Base-by-base conservation (phyloP, 2,329 filamentous ascomycete species). In the Colletotrichum eleusines region DNA sequence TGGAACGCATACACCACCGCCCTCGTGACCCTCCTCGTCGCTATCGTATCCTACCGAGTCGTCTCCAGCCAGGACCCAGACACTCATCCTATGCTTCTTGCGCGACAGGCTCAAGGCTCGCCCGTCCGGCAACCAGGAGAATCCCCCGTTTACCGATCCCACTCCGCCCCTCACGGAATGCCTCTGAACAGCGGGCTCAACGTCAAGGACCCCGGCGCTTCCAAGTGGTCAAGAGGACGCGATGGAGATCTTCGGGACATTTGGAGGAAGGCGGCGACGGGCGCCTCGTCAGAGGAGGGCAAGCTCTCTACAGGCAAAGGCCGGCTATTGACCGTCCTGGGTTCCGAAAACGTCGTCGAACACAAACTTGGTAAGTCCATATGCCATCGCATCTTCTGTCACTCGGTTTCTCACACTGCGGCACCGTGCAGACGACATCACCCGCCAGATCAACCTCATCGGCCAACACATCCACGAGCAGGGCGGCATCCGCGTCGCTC, bases 171-270 rank as follows among this genome's bases (percentile, higher is more conserved):
- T 26, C 92, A 97, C 81, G 94, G 94, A 76, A 94, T 94, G 84
- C 91, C 92, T 11, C 87, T 97, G 53, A 91, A 91, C 75, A 83
- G 87, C 46, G 94, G 94, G 5, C 85, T 97, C 58, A 94, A 93
- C 74, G 92, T 98, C 67, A 95, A 94, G 82, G 92, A 94, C 65
- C 83, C 91, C 0, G 92, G 91, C 53, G 89, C 92, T 55, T 92
- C 93, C 57, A 94, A 94, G 81, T 98, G 95, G 93, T 87, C 92
- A 12, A 85, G 87, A 67, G 95, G 95, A 59, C 90, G 92, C 66
- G 91, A 97, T 80, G 96, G 96, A 54, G 95, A 99, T 76, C 84
- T 99, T 74, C 89, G 95, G 65, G 95, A 99, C 81, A 86, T 99
- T 67, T 99, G 96, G 96, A 89, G 91, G 73, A 88, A 88, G 77